These are phyloP conservation scores for Sedum album DNA, from an alignment of 164 flowering plant genomes.

Conservation along the genomic window DNA sequence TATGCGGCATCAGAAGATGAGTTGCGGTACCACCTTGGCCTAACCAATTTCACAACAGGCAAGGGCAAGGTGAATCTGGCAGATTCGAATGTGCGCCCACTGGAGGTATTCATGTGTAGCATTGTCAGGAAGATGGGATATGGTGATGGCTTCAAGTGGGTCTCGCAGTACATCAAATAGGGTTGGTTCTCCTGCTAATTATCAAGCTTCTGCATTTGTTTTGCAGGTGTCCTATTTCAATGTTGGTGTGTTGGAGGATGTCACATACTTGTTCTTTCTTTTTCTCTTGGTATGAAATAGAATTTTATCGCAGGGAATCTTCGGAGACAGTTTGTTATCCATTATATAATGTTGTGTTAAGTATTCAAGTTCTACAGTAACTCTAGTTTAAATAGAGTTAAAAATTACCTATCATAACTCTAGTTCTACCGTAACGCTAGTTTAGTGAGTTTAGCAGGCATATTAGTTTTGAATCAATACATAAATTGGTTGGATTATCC, in stretches of 20 bases:
- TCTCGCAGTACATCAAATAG: slow-evolving; percentile 42
- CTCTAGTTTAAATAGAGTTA: too few relatives aligned
- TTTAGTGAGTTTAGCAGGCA: too few relatives aligned
- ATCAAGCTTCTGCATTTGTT: neutral
- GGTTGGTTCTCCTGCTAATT: neutral
- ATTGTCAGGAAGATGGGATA: slow-evolving; percentile 42
- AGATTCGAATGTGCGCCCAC: slow-evolving; percentile 32
- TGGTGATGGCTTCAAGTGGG: slow-evolving; percentile 49
- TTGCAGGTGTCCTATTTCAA: neutral
- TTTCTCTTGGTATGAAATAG: slow-evolving; percentile 2
- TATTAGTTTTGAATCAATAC: too few relatives aligned
- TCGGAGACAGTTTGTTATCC: neutral
- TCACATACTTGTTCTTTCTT: neutral
- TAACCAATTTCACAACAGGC: slow-evolving; percentile 38
- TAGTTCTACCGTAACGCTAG: too few relatives aligned
- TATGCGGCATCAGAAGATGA: slow-evolving; percentile 55
- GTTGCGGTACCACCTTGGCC: slow-evolving; percentile 38
- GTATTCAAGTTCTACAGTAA: neutral
- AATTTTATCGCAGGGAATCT: neutral
- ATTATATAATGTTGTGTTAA: neutral
- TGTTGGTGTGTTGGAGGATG: neutral
- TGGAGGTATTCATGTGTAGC: slow-evolving; percentile 50
- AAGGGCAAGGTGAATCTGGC: slow-evolving; percentile 34
- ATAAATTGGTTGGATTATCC: too few relatives aligned
- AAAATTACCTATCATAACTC: too few relatives aligned